phyloP scores from a whole-genome alignment of 306 rosid species.

The Rubus idaeus region DNA sequence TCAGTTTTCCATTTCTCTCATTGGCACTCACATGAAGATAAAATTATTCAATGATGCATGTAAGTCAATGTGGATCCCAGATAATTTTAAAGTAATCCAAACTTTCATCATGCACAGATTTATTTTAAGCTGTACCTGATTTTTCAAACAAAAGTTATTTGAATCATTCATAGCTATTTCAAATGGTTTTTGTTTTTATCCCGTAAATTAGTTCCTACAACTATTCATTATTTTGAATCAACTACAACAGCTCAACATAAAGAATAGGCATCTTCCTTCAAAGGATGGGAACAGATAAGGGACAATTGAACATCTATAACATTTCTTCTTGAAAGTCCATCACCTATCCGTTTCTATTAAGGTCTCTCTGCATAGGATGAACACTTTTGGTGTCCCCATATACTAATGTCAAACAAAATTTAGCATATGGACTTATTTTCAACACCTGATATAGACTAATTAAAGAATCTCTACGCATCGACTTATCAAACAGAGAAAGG shows the following conservation, averaged over 20 bases:
- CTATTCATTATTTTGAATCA: background rate
- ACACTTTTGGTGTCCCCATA: background rate
- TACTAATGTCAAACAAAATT: background rate
- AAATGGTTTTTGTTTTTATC: background rate
- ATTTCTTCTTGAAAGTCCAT: background rate
- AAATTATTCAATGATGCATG: background rate
- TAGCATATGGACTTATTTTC: background rate
- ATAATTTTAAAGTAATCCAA: background rate
- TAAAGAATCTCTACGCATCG: background rate
- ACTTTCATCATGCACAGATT: background rate
- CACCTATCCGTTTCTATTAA: background rate
- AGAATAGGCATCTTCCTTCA: background rate
- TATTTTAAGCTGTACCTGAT: background rate
- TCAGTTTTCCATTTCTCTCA: background rate
- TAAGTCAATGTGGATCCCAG: background rate
- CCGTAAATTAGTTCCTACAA: background rate
- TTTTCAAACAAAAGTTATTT: background rate
- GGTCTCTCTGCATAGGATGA: background rate
- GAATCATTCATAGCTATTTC: background rate
- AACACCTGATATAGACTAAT: background rate
- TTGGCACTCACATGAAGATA: background rate
- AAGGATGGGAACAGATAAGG: background rate
- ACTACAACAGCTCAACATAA: background rate
- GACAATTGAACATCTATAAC: background rate
- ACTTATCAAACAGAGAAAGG: background rate